Conservation (phyloP, 2,329 filamentous ascomycete species). For the Beauveria caledonica region DNA sequence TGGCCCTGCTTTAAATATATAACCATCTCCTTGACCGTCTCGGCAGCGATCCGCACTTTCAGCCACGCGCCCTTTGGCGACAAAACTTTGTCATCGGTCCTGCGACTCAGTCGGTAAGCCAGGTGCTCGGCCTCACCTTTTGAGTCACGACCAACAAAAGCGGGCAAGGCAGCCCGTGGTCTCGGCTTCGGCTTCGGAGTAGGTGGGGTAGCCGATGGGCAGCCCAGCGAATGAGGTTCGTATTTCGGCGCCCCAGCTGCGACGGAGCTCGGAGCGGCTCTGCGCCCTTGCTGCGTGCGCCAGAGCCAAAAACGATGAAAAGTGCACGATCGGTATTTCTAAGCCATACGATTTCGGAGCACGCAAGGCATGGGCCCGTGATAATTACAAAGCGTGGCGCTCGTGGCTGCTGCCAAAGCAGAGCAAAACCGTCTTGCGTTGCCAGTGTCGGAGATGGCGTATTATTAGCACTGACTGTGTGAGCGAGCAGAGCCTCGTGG, state of each 20-base stretch:
- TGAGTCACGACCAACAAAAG: not conserved
- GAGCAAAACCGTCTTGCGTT: not conserved
- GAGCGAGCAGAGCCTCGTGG: not conserved
- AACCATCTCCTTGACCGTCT: not conserved
- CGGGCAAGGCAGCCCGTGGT: not conserved
- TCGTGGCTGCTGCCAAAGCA: not conserved
- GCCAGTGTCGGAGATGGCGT: not conserved
- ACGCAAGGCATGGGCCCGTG: not conserved
- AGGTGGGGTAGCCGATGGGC: not conserved
- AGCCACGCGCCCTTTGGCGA: not conserved
- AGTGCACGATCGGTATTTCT: not conserved
- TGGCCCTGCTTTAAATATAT: not conserved
- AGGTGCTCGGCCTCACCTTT: not conserved
- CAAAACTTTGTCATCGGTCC: not conserved
- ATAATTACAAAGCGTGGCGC: constrained; percentile 2
- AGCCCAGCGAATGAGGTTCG: not conserved
- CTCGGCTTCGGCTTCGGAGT: constrained; percentile 10
- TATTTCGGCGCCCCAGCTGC: not conserved
- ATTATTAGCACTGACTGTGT: not conserved
- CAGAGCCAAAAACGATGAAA: not conserved
- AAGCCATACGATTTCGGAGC: constrained; percentile 3
- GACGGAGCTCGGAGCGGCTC: not conserved
- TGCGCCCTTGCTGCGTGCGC: not conserved
- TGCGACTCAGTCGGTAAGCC: constrained; percentile 6
- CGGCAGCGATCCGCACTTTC: not conserved